These are phyloP conservation scores for Stachybotrys elegans DNA, from an alignment of 2,329 filamentous ascomycete genomes.

Conservation along the genomic window DNA sequence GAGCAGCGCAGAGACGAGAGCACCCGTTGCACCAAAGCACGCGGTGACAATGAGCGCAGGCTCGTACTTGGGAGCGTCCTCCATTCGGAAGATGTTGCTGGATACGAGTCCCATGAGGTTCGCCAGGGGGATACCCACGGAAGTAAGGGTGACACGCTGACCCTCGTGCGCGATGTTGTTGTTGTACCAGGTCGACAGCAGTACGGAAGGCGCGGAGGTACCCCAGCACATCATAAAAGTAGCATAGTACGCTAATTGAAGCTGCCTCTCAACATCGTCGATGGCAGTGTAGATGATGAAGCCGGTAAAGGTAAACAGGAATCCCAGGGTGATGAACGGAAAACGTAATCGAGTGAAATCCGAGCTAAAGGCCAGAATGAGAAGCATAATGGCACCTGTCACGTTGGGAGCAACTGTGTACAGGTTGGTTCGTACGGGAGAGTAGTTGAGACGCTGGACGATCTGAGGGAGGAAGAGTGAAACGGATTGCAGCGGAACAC, in stretches of 20 bases:
- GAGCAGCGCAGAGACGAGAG: slow-evolving; percentile 47
- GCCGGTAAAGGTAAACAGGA: slow-evolving; percentile 68
- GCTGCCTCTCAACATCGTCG: slow-evolving; percentile 51
- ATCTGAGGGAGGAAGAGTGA: slow-evolving; percentile 52
- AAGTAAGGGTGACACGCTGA: slow-evolving; percentile 63
- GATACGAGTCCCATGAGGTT: slow-evolving; percentile 71
- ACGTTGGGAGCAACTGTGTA: slow-evolving; percentile 80
- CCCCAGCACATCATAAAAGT: slow-evolving; percentile 83
- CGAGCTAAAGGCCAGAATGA: slow-evolving; percentile 62
- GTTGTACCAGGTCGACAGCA: slow-evolving; percentile 65
- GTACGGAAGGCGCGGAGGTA: slow-evolving; percentile 67
- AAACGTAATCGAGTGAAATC: slow-evolving; percentile 3
- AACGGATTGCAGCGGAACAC: slow-evolving; percentile 53
- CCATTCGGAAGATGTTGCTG: slow-evolving; percentile 61
- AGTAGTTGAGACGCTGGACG: slow-evolving; percentile 41
- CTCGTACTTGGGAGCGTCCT: slow-evolving; percentile 62
- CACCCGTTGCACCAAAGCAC: slow-evolving; percentile 57
- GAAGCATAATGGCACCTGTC: slow-evolving; percentile 65
- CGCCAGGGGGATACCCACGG: slow-evolving; percentile 67
- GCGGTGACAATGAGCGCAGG: slow-evolving; percentile 62
- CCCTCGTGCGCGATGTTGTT: slow-evolving; percentile 79
- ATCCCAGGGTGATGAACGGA: slow-evolving; percentile 63
- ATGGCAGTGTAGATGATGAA: slow-evolving; percentile 76
- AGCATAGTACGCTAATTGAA: slow-evolving; percentile 69
- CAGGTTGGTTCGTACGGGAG: slow-evolving; percentile 61